phyloP scores from a whole-genome alignment of 805 yeast species.

The Blastobotrys peoriensis region DNA sequence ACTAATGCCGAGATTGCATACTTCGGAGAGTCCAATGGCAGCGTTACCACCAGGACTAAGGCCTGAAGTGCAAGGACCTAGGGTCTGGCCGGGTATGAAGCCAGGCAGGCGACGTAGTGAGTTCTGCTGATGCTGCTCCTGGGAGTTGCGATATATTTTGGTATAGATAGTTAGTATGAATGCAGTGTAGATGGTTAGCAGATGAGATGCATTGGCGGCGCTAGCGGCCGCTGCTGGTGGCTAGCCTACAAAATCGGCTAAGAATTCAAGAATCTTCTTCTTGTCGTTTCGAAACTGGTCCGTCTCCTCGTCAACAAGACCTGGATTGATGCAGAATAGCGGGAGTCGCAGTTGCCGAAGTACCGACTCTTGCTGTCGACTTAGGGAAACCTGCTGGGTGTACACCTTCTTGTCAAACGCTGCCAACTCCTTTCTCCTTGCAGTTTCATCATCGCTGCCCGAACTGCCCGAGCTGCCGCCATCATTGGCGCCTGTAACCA shows the following conservation, averaged over 20 bases:
- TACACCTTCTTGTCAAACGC: conserved; percentile 14
- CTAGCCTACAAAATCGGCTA: too few species aligned
- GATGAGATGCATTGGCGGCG: too few species aligned
- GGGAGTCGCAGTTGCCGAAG: conserved; percentile 17
- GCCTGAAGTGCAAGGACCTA: too few species aligned
- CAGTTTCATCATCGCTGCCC: not conserved
- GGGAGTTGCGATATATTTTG: too few species aligned
- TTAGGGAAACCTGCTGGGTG: conserved; percentile 8
- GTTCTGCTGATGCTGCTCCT: too few species aligned
- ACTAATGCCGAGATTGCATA: conserved; percentile 69
- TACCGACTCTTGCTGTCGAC: conserved; percentile 1
- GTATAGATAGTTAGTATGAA: too few species aligned
- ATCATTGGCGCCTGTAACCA: conserved; percentile 10
- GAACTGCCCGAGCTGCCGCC: not conserved
- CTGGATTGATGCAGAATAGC: conserved; percentile 14
- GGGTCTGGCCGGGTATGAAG: too few species aligned
- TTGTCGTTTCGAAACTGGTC: conserved; percentile 10
- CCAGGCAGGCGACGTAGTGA: too few species aligned
- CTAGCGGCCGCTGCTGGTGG: too few species aligned
- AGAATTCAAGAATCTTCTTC: conserved; percentile 15
- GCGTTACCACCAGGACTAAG: conserved; percentile 25
- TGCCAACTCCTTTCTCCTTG: conserved; percentile 7
- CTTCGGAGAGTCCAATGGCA: conserved; percentile 82
- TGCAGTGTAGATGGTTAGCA: too few species aligned
- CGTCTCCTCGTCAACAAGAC: not conserved